Evolutionary conservation across 768 basidiomycete genomes (phyloP).

Genomic region (Phlegmacium glaucopus): DNA sequence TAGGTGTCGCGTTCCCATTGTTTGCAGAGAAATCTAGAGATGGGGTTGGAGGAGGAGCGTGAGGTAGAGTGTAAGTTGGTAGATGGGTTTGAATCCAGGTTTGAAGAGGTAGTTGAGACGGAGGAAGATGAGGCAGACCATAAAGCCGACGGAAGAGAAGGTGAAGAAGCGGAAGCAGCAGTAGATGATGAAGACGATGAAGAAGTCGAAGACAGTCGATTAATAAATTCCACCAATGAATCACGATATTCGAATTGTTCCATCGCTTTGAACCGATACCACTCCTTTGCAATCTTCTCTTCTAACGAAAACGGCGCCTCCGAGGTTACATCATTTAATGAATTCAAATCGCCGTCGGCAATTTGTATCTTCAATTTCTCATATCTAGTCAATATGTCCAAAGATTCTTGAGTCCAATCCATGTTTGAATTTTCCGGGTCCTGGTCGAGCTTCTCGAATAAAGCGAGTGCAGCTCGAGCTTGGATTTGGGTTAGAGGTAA

Average conservation of each 20-base stretch:
- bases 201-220: constrained; percentile 11
- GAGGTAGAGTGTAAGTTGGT: too few relatives aligned
- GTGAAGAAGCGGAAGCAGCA: constrained; percentile 2
- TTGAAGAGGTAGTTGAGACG: background rate
- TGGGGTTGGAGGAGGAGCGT: too few relatives aligned
- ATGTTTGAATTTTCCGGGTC: constrained; percentile 22
- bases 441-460: constrained; percentile 39
- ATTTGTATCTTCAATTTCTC: background rate
- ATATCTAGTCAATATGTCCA: constrained; percentile 38
- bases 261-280: constrained; percentile 47
- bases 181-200: constrained; percentile 16
- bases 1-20: constrained; percentile 44
- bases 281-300: constrained; percentile 37
- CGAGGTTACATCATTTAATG: background rate
- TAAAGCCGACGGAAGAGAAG: too few relatives aligned
- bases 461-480: constrained; percentile 56
- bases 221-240: constrained; percentile 47
- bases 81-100: background rate
- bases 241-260: constrained; percentile 73
- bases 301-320: background rate
- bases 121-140: too few relatives aligned
- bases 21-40: constrained; percentile 8
- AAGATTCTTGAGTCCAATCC: constrained; percentile 44
- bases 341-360: background rate
- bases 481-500: constrained; percentile 81